Evolutionary conservation across 176 grass and related monocot species (phyloP), one percentile per base, ranked within the genome.

Genomic region (Themeda triandra): DNA sequence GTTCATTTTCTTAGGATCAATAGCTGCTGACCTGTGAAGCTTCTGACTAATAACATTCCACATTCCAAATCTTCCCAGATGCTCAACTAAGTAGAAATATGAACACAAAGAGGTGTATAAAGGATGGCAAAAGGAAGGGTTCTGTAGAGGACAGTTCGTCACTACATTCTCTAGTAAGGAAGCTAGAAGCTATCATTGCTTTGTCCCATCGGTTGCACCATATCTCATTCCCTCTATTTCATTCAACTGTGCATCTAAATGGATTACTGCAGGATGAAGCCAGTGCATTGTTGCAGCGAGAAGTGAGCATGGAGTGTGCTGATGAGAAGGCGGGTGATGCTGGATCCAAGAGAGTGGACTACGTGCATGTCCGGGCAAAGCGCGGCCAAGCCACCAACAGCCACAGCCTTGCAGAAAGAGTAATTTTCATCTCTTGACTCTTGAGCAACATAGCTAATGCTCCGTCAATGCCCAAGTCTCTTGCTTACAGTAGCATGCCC

Each of bases 401-500:
- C 68, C 96, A 98, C 91, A 98, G 96, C 85, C 96, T 95, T 74
- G 96, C 96, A 71, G 96, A 98, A 95, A 95, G 96, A 93, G 96
- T 95, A 70, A 81, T 15, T 87, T 18, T 84, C 6, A 42, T 54
- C 84, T 51, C 53, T 88, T 30, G 8, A 78, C n/a, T n/a, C n/a
- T n/a, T n/a, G n/a, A n/a, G n/a, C 8, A 83, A 29, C 35, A 35
- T 73, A 69, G 23, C 2, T 54, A 21, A 90, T 10, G 40, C 7
- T 23, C 27, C 58, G 59, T 11, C 28, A 45, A 2, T 33, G 17
- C 8, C 41, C 51, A 73, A 44, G 1, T 71, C 66, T 68, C 68
- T 81, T 85, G 64, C 63, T 89, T 7, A 67, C 36, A 8, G 4
- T 31, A 48, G 12, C 5, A 40, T 73, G 42, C n/a, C 21, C 6